phyloP scores from a whole-genome alignment of 2,329 filamentous ascomycete genomes.

The Pleoardoris graminearum region DNA sequence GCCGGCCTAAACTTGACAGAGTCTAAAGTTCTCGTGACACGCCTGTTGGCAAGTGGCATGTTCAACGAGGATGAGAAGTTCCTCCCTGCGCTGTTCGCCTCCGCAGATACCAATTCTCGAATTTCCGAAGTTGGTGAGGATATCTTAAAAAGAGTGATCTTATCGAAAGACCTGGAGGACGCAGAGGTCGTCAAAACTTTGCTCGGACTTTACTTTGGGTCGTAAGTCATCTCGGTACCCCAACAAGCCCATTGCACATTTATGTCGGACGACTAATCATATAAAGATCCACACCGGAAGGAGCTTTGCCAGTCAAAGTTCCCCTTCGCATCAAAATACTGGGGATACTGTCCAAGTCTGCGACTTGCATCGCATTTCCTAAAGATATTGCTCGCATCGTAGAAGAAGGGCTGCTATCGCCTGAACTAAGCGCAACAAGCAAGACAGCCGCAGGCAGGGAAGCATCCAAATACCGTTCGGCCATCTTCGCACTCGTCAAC shows the following conservation, averaged over 20 bases:
- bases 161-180: conserved; percentile 73
- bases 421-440: conserved; percentile 35
- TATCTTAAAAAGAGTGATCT: conserved; percentile 75
- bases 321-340: conserved; percentile 79
- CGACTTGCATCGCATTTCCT: conserved; percentile 70
- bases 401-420: conserved; percentile 62
- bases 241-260: neutral
- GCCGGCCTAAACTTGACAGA: conserved; percentile 69
- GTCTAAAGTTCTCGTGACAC: conserved; percentile 69
- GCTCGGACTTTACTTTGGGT: conserved; percentile 71
- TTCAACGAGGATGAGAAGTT: conserved; percentile 85
- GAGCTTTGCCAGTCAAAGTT: conserved; percentile 55
- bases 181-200: conserved; percentile 64
- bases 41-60: conserved; percentile 79
- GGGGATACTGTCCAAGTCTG: conserved; percentile 74
- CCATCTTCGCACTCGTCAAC: conserved; percentile 82
- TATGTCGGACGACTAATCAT: conserved; percentile 3
- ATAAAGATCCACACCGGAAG: conserved; percentile 42
- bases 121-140: conserved; percentile 87
- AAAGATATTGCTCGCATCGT: conserved; percentile 71
- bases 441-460: conserved; percentile 66
- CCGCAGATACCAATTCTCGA: conserved; percentile 78
- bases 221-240: conserved; percentile 20
- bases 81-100: conserved; percentile 79
- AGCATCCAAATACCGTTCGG: conserved; percentile 75